These are phyloP conservation scores for Cercospora berteroae DNA, from an alignment of 2,329 filamentous ascomycete species.

Conservation along the genomic window DNA sequence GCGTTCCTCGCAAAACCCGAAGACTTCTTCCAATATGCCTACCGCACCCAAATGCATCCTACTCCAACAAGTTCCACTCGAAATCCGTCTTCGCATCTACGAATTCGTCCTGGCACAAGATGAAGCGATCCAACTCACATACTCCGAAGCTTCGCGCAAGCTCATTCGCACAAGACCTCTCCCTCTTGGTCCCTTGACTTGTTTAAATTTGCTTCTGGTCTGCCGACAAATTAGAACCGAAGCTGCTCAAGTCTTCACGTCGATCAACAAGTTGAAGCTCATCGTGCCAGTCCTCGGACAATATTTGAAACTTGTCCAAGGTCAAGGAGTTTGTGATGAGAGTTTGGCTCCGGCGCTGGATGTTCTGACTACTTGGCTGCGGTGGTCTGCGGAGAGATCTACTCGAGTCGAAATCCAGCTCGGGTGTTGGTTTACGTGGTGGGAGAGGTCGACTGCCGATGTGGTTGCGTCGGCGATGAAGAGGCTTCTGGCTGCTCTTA, in stretches of 20 bases:
- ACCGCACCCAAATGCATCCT: background rate
- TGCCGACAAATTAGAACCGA: background rate
- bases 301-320: background rate
- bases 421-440: constrained; percentile 6
- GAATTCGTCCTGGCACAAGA: background rate
- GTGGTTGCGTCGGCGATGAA: background rate
- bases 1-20: too few species aligned
- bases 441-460: constrained; percentile 2
- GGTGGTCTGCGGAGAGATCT: background rate
- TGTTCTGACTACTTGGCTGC: constrained; percentile 3
- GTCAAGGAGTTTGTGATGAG: background rate
- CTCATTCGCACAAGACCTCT: background rate
- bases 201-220: background rate
- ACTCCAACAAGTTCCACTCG: background rate
- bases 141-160: background rate
- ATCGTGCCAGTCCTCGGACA: background rate
- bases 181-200: background rate
- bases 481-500: background rate
- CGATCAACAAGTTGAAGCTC: background rate
- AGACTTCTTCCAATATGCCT: too few species aligned
- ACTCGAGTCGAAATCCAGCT: background rate
- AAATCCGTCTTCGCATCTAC: constrained; percentile 7
- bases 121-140: background rate
- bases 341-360: background rate
- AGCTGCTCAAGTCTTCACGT: background rate